Conservation (phyloP, 2,329 filamentous ascomycete genomes). For the Colletotrichum sp. region DNA sequence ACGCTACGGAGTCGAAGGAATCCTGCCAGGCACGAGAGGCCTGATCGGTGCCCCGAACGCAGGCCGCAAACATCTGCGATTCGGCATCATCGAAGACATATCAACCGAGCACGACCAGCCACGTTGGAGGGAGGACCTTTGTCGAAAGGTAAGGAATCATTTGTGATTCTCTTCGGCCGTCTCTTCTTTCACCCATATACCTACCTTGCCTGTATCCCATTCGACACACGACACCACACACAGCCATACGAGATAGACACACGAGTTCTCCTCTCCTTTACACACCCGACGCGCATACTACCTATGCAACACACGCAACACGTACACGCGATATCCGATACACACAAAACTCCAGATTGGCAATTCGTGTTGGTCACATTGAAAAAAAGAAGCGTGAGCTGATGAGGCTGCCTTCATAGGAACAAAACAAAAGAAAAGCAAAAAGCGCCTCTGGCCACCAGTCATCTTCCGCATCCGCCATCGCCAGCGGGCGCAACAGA, state of each 20-base stretch:
- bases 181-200: neutral
- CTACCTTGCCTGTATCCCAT: neutral
- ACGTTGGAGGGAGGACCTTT: neutral
- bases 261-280: neutral
- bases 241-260: neutral
- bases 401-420: neutral
- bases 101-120: neutral
- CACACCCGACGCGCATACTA: neutral
- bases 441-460: neutral
- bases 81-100: neutral
- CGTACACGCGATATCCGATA: neutral
- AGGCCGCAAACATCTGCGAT: neutral
- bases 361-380: neutral
- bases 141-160: neutral
- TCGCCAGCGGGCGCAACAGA: conserved; percentile 16
- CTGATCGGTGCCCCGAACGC: neutral
- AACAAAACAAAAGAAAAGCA: neutral
- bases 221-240: neutral
- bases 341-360: neutral
- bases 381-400: neutral
- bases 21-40: neutral
- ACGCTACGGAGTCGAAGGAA: neutral
- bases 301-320: neutral
- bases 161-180: neutral
- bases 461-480: conserved; percentile 1